Evolutionary conservation across 176 grass and related monocot species (phyloP).

Genomic region (Dendrocalamus sinicus): DNA sequence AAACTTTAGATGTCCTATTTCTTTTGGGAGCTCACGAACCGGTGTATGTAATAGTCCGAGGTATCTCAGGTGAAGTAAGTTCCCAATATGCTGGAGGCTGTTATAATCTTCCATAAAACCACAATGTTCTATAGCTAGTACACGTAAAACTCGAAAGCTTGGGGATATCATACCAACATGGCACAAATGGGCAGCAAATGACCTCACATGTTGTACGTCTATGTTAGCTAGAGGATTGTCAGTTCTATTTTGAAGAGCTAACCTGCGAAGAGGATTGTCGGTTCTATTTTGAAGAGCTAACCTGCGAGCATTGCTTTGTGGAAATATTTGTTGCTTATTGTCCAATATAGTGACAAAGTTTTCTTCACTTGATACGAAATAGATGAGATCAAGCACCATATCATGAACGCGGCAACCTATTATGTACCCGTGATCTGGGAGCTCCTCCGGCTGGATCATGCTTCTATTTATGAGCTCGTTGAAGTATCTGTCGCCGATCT

Average conservation of each 20-base stretch:
- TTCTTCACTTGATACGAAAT: not conserved
- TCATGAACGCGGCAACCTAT: slow-evolving; percentile 3
- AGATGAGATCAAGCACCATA: not conserved
- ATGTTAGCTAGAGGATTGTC: too few relatives aligned
- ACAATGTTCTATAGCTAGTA: slow-evolving; percentile 9
- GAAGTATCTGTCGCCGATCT: not conserved
- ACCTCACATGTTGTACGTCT: too few relatives aligned
- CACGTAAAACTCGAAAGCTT: not conserved
- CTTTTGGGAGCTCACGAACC: too few relatives aligned
- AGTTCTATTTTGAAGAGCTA: too few relatives aligned
- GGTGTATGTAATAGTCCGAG: not conserved
- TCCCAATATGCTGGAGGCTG: not conserved
- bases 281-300: not conserved
- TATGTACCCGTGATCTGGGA: not conserved
- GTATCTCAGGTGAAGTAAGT: not conserved
- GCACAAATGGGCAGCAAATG: not conserved
- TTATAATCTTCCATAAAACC: not conserved
- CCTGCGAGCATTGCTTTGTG: not conserved
- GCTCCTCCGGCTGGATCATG: not conserved
- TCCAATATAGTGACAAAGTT: slow-evolving; percentile 30
- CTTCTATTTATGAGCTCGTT: slow-evolving; percentile 3
- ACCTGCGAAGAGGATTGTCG: too few relatives aligned
- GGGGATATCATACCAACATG: fast-evolving
- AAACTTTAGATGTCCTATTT: not conserved
- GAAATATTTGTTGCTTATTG: not conserved